Conservation (phyloP, 2,329 filamentous ascomycete species). For the Cladophialophora carrionii region DNA sequence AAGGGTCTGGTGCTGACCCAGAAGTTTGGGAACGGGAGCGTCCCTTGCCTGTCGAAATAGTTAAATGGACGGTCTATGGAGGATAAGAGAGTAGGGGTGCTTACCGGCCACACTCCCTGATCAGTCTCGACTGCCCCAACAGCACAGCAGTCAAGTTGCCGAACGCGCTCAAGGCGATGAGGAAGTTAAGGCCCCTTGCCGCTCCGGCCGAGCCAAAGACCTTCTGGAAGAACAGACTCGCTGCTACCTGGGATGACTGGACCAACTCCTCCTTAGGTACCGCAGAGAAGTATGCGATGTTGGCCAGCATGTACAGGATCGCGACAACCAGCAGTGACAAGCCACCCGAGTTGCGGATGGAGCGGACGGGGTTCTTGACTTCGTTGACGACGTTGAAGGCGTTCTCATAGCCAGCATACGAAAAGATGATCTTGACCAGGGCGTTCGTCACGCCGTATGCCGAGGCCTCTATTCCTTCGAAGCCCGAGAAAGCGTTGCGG, state of each 20-base stretch:
- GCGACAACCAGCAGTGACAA: conserved; percentile 58
- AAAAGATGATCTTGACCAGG: conserved; percentile 62
- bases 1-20: conserved; percentile 68
- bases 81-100: neutral
- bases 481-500: conserved; percentile 52
- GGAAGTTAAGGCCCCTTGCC: conserved; percentile 59
- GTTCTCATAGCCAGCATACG: conserved; percentile 62
- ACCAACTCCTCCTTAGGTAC: conserved; percentile 60
- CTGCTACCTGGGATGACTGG: conserved; percentile 58
- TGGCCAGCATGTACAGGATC: conserved; percentile 61
- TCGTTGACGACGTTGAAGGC: conserved; percentile 67
- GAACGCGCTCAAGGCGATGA: conserved; percentile 62
- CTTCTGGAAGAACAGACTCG: conserved; percentile 62
- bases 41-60: conserved; percentile 55
- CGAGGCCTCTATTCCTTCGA: conserved; percentile 47
- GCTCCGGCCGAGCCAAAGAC: conserved; percentile 59
- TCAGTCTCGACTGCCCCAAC: conserved; percentile 59
- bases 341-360: conserved; percentile 56
- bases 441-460: conserved; percentile 61
- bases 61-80: neutral
- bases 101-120: conserved; percentile 60
- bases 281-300: conserved; percentile 64
- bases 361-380: conserved; percentile 60
- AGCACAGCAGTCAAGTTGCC: conserved; percentile 62
- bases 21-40: conserved; percentile 62